A percentile compares a stretch with the other conserved stretches of the same genome.
Evolutionary conservation across 768 basidiomycete species (phyloP).

Genomic region (Russula emetica): DNA sequence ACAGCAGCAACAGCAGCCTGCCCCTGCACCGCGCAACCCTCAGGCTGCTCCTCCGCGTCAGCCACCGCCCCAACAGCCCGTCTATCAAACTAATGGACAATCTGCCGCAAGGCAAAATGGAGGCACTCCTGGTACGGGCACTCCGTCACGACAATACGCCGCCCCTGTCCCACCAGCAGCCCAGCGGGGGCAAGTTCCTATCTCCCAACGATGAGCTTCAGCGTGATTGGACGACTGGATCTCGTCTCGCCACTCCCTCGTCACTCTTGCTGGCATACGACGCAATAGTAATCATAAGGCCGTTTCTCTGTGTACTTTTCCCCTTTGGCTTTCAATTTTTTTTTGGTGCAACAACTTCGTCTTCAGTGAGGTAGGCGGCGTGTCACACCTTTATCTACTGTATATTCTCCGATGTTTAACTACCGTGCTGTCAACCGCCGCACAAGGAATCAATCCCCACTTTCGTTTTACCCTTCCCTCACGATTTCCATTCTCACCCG

Average conservation of each 20-base stretch:
- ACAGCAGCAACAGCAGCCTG: slow-evolving; percentile 29
- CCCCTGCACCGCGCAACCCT: slow-evolving; percentile 24
- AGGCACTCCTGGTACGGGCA: neutral
- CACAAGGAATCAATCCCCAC: neutral
- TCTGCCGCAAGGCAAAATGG: slow-evolving; percentile 32
- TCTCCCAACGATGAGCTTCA: slow-evolving; percentile 25
- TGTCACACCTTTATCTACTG: slow-evolving; percentile 13
- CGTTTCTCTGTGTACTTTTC: slow-evolving; percentile 7
- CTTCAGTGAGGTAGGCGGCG: slow-evolving; percentile 11
- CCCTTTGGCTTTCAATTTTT: neutral
- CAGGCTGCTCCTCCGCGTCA: slow-evolving; percentile 18
- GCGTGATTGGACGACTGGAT: neutral
- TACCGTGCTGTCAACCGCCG: slow-evolving; percentile 5
- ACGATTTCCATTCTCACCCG: neutral
- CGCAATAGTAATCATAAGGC: slow-evolving; percentile 21
- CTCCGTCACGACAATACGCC: slow-evolving; percentile 27
- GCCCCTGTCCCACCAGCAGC: slow-evolving; percentile 22
- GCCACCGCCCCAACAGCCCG: slow-evolving; percentile 30
- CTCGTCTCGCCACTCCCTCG: slow-evolving; percentile 3
- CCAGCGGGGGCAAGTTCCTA: slow-evolving; percentile 30
- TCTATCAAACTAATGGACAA: slow-evolving; percentile 34
- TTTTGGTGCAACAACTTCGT: slow-evolving; percentile 2
- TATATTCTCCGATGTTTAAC: slow-evolving; percentile 23
- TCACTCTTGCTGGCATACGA: slow-evolving; percentile 12
- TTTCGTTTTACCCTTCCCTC: slow-evolving; percentile 10